Evolutionary conservation across 2,329 filamentous ascomycete species (phyloP).

Genomic region (Escovopsis sp.): DNA sequence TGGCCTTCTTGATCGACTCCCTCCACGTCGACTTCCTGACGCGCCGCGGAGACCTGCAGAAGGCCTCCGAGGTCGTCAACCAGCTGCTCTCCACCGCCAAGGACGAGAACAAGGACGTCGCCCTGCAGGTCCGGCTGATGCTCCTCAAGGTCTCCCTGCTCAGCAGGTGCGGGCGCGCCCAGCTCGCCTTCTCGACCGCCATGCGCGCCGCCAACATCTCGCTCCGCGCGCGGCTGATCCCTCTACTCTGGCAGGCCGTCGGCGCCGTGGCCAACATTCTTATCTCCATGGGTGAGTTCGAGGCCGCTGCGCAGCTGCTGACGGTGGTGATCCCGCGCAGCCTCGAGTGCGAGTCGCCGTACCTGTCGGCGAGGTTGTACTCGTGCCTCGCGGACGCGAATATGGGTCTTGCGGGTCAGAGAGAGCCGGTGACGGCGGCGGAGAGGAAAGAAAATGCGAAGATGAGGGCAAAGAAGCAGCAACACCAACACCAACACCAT

Average conservation of each 20-base stretch:
- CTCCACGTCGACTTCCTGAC: conserved; percentile 37
- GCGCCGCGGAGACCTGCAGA: conserved; percentile 30
- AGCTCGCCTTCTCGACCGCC: conserved; percentile 62
- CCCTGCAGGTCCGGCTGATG: conserved; percentile 55
- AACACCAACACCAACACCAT: too few species aligned
- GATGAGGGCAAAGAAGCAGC: conserved; percentile 18
- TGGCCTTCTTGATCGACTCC: conserved; percentile 34
- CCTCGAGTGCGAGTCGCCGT: conserved; percentile 52
- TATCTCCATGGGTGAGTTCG: conserved; percentile 54
- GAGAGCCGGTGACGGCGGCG: not conserved
- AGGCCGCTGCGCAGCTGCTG: conserved; percentile 48
- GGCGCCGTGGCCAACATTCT: conserved; percentile 53
- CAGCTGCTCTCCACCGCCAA: conserved; percentile 24
- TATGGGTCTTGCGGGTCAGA: conserved; percentile 55
- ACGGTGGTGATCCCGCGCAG: conserved; percentile 58
- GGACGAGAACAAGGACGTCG: conserved; percentile 36
- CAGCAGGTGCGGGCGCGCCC: conserved; percentile 49
- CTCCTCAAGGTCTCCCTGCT: conserved; percentile 59
- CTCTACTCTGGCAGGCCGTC: conserved; percentile 57
- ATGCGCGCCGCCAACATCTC: conserved; percentile 62
- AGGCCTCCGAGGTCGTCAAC: conserved; percentile 34
- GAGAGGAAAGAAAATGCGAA: not conserved
- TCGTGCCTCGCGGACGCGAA: conserved; percentile 58
- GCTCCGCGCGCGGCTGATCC: conserved; percentile 51
- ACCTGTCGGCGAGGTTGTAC: conserved; percentile 51